phyloP scores from a whole-genome alignment of 768 basidiomycete species.

The Trametes sanguinea region DNA sequence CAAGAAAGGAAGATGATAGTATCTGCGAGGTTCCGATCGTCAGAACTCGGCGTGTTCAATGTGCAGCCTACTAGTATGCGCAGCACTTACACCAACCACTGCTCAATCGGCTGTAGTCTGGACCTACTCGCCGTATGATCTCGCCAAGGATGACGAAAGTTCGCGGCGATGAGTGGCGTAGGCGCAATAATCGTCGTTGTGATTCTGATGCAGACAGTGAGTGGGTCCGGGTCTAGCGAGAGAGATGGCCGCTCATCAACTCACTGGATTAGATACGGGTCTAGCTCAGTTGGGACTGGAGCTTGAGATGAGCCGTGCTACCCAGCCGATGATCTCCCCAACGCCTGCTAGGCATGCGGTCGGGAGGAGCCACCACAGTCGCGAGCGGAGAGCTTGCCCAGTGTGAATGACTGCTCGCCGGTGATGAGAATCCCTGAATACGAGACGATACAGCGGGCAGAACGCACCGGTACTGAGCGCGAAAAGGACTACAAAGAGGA shows the following conservation, averaged over 20 bases:
- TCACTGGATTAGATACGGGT: slow-evolving; percentile 17
- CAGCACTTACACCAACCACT: slow-evolving; percentile 33
- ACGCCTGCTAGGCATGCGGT: slow-evolving; percentile 12
- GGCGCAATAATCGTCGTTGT: slow-evolving; percentile 34
- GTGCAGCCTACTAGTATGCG: neutral
- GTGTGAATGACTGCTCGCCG: neutral
- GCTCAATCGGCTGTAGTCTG: slow-evolving; percentile 49
- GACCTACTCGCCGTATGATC: slow-evolving; percentile 47
- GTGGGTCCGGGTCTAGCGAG: neutral
- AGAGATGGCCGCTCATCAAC: neutral
- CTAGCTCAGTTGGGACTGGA: slow-evolving; percentile 4
- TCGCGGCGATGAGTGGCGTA: slow-evolving; percentile 56
- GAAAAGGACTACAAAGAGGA: slow-evolving; percentile 14
- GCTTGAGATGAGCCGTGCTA: slow-evolving; percentile 10
- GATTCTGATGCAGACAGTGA: neutral
- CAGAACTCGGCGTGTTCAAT: neutral
- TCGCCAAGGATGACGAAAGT: slow-evolving; percentile 56
- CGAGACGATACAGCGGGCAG: neutral
- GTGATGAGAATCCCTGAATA: neutral
- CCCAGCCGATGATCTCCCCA: slow-evolving; percentile 18
- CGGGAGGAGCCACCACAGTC: slow-evolving; percentile 15
- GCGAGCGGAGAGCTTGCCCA: slow-evolving; percentile 4
- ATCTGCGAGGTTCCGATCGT: slow-evolving; percentile 19
- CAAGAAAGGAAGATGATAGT: slow-evolving; percentile 29
- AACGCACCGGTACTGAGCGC: slow-evolving; percentile 6